phyloP scores from a whole-genome alignment of 2,329 filamentous ascomycete genomes.

The Orbilia oligospora region DNA sequence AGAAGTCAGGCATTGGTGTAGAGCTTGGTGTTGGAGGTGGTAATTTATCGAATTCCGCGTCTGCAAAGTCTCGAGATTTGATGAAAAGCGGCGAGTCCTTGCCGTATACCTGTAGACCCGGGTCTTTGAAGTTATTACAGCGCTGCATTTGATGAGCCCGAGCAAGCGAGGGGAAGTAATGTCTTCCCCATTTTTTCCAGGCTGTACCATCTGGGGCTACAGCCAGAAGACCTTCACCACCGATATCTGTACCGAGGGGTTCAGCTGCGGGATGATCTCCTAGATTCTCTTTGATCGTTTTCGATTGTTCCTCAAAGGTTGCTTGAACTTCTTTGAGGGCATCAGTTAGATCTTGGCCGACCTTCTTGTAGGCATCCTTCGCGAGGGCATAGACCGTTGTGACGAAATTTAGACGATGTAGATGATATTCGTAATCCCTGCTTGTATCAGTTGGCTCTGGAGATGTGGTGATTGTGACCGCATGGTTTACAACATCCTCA shows the following conservation, averaged over 20 bases:
- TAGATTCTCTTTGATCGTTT: conserved; percentile 25
- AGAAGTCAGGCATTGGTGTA: conserved; percentile 34
- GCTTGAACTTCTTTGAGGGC: conserved; percentile 10
- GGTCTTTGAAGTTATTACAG: conserved; percentile 76
- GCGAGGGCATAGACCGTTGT: conserved; percentile 60
- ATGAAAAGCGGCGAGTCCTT: conserved; percentile 71
- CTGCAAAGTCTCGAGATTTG: conserved; percentile 70
- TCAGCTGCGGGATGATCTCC: conserved; percentile 66
- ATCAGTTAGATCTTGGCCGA: not conserved
- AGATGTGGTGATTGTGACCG: conserved; percentile 37
- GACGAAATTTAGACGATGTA: conserved; percentile 53
- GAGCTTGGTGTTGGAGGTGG: conserved; percentile 63
- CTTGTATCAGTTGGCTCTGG: conserved; percentile 30
- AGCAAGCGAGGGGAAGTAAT: conserved; percentile 74
- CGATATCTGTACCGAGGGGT: conserved; percentile 71
- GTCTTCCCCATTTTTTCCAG: conserved; percentile 71
- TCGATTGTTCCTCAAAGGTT: conserved; percentile 36
- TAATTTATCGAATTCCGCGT: conserved; percentile 68
- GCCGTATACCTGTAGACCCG: conserved; percentile 73
- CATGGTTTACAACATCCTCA: conserved; percentile 41
- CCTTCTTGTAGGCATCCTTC: conserved; percentile 24
- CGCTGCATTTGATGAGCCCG: conserved; percentile 73
- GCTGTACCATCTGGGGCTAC: conserved; percentile 68
- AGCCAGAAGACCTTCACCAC: conserved; percentile 69
- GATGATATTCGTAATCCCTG: conserved; percentile 51